phyloP scores from a whole-genome alignment of 2,329 filamentous ascomycete genomes.

The Fusarium neocosmosporiellum region DNA sequence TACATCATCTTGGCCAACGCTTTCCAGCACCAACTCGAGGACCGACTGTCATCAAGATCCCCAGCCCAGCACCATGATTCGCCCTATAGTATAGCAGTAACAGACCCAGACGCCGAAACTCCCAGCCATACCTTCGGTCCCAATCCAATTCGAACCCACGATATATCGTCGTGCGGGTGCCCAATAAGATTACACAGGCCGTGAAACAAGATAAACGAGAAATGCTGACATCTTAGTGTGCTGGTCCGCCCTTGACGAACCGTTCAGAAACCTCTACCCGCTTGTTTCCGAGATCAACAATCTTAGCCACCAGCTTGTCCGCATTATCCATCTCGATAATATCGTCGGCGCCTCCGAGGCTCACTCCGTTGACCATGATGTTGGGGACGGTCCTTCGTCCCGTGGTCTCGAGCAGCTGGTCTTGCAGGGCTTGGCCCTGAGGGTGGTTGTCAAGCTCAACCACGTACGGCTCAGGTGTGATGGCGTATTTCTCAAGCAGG shows the following conservation, averaged over 20 bases:
- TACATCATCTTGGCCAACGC: constrained; percentile 16
- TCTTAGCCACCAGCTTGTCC: constrained; percentile 75
- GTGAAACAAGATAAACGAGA: constrained; percentile 11
- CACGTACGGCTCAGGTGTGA: constrained; percentile 84
- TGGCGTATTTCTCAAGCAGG: constrained; percentile 84
- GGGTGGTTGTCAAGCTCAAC: constrained; percentile 90
- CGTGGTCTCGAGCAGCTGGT: constrained; percentile 76
- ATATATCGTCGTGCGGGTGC: constrained; percentile 20
- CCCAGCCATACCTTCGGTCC: constrained; percentile 25
- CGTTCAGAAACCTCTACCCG: constrained; percentile 65
- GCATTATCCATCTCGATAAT: constrained; percentile 76
- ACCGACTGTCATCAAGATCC: not conserved
- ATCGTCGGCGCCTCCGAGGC: constrained; percentile 91
- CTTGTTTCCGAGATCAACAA: constrained; percentile 80
- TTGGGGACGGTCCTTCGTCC: constrained; percentile 91
- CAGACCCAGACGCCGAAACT: constrained; percentile 32
- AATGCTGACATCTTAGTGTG: constrained; percentile 3
- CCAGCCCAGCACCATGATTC: constrained; percentile 4
- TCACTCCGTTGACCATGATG: constrained; percentile 86
- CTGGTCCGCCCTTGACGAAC: constrained; percentile 42
- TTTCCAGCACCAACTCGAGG: not conserved
- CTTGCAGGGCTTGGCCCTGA: constrained; percentile 79
- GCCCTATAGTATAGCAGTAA: constrained; percentile 15
- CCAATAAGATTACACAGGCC: constrained; percentile 19
- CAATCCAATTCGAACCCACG: constrained; percentile 21